phyloP scores from a whole-genome alignment of 2,329 filamentous ascomycete genomes.

The Fusarium marasasianum region DNA sequence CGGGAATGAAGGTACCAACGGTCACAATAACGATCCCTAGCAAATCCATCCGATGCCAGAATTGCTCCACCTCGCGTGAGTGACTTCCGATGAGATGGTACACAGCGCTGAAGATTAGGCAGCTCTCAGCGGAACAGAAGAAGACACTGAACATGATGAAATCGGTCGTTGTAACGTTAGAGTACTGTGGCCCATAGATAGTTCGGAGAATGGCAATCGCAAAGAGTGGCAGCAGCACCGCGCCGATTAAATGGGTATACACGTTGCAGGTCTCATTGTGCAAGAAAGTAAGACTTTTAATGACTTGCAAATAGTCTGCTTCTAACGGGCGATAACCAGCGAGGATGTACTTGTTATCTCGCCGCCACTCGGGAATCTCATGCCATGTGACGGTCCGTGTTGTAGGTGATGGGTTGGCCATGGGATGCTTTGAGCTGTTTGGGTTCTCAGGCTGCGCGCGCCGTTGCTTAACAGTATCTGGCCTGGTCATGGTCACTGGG shows the following conservation, averaged over 20 bases:
- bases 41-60: background rate
- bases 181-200: background rate
- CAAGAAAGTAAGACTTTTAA: conserved; percentile 1
- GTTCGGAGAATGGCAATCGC: background rate
- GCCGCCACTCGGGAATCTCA: background rate
- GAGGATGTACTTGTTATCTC: background rate
- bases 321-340: background rate
- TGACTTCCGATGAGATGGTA: background rate
- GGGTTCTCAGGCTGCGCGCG: background rate
- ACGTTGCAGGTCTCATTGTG: background rate
- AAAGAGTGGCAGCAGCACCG: background rate
- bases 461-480: background rate
- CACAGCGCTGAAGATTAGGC: background rate
- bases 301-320: background rate
- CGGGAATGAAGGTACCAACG: background rate
- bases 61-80: background rate
- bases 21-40: background rate
- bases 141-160: background rate
- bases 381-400: background rate
- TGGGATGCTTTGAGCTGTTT: background rate
- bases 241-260: background rate
- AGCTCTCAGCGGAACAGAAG: background rate
- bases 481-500: accelerated
- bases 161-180: background rate
- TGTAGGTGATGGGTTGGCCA: background rate